Percentiles rank a stretch among this genome's conserved stretches.
phyloP scores from a whole-genome alignment of 1,139 yeast genomes.

The Kodamaea ohmeri region DNA sequence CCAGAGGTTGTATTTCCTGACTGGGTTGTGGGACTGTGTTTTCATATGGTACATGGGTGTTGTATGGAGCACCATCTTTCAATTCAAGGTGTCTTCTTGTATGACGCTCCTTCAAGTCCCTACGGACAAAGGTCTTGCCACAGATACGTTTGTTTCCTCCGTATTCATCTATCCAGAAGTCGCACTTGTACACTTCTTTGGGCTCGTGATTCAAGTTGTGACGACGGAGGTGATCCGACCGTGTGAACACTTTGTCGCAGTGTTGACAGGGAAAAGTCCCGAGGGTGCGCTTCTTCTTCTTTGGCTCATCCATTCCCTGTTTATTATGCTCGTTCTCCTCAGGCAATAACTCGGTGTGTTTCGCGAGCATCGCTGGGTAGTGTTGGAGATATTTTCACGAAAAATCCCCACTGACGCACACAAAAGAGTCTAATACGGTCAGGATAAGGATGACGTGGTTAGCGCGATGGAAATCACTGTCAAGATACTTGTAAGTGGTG shows the following conservation, averaged over 20 bases:
- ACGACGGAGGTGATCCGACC: slow-evolving; percentile 44
- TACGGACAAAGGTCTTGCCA: slow-evolving; percentile 41
- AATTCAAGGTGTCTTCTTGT: slow-evolving; percentile 30
- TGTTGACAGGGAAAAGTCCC: slow-evolving; percentile 21
- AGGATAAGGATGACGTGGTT: no score
- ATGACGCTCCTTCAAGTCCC: slow-evolving; percentile 41
- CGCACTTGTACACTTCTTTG: slow-evolving; percentile 33
- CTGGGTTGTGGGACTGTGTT: background rate
- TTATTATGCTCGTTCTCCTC: background rate
- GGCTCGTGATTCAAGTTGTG: slow-evolving; percentile 45
- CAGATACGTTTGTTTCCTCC: slow-evolving; percentile 25
- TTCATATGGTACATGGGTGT: background rate
- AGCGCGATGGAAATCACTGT: no score
- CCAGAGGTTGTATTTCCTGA: background rate
- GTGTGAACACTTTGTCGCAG: slow-evolving; percentile 40
- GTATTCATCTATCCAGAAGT: slow-evolving; percentile 25
- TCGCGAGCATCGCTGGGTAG: slow-evolving; percentile 2
- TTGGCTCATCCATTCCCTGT: background rate
- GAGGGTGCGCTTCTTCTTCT: slow-evolving; percentile 16
- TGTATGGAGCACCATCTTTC: slow-evolving; percentile 8
- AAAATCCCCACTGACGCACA: background rate
- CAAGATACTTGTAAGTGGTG: no score
- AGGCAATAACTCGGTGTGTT: slow-evolving; percentile 3
- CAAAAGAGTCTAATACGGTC: background rate
- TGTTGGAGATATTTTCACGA: slow-evolving; percentile 1